Evolutionary conservation across 192 early-diverging fungal species (phyloP).

Genomic region (Entomortierella beljakovae): DNA sequence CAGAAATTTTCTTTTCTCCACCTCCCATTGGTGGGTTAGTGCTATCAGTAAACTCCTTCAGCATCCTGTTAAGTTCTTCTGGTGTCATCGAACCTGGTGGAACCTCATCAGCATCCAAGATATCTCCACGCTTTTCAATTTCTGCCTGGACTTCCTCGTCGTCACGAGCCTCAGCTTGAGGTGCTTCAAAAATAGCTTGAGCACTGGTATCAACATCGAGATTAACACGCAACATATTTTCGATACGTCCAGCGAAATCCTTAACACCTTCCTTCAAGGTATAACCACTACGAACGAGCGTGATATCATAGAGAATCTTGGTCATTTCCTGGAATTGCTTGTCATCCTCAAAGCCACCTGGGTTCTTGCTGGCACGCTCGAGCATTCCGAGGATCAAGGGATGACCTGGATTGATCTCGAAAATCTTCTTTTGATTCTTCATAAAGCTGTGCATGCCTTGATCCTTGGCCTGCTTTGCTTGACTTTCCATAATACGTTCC

Average conservation of each 20-base stretch:
- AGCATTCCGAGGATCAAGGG: constrained; percentile 69
- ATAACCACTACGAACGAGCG: constrained; percentile 72
- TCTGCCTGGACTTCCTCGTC: constrained; percentile 46
- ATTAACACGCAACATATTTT: constrained; percentile 64
- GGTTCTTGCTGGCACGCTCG: constrained; percentile 59
- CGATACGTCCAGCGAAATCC: constrained; percentile 63
- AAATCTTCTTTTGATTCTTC: constrained; percentile 69
- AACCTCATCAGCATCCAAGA: constrained; percentile 37
- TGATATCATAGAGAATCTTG: constrained; percentile 73
- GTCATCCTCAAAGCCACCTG: constrained; percentile 51
- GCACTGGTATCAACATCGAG: constrained; percentile 59
- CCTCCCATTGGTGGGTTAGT: constrained; percentile 39
- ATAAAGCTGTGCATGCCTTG: constrained; percentile 60
- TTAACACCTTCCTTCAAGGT: constrained; percentile 63
- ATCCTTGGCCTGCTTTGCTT: constrained; percentile 64
- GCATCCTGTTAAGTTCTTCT: constrained; percentile 49
- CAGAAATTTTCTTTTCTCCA: constrained; percentile 25
- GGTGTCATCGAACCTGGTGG: constrained; percentile 36
- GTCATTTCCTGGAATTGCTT: constrained; percentile 60
- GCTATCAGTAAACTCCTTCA: constrained; percentile 49
- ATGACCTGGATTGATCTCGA: constrained; percentile 78
- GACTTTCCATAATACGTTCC: constrained; percentile 68
- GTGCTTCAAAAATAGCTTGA: constrained; percentile 53
- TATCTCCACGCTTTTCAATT: constrained; percentile 40
- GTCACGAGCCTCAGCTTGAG: constrained; percentile 42